Percentiles rank a stretch among this genome's conserved stretches.
Evolutionary conservation across 768 basidiomycete genomes (phyloP).

Genomic region (Lactarius evosmus): DNA sequence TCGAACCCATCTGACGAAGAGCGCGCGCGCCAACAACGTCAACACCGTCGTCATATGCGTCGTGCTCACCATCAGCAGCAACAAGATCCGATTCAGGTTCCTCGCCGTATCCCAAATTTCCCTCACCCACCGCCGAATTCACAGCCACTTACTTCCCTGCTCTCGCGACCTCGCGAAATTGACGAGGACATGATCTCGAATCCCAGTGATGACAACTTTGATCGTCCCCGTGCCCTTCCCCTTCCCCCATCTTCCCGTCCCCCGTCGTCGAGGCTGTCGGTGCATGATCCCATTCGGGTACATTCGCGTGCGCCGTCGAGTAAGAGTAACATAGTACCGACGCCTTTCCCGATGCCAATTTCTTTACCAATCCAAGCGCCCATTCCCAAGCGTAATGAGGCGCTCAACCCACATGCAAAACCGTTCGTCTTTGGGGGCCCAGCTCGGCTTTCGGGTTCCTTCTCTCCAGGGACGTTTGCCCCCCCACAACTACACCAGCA

Average conservation of each 20-base stretch:
- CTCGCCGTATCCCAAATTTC: constrained; percentile 74
- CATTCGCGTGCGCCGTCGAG: constrained; percentile 50
- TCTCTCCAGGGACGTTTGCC: constrained; percentile 33
- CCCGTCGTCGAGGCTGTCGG: constrained; percentile 57
- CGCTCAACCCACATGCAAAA: constrained; percentile 77
- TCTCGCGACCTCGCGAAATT: constrained; percentile 34
- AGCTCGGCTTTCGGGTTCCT: constrained; percentile 37
- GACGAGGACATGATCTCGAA: constrained; percentile 78
- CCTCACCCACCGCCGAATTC: constrained; percentile 63
- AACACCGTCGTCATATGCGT: constrained; percentile 58
- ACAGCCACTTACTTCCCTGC: constrained; percentile 39
- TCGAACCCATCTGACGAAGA: constrained; percentile 92
- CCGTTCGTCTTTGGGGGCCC: constrained; percentile 73
- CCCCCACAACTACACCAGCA: constrained; percentile 31
- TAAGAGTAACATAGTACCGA: constrained; percentile 24
- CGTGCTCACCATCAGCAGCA: constrained; percentile 44
- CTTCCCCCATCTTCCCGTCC: constrained; percentile 25
- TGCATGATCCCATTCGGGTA: constrained; percentile 57
- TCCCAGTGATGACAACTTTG: constrained; percentile 71
- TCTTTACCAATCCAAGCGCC: constrained; percentile 23
- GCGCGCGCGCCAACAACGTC: constrained; percentile 63
- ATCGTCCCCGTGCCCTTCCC: constrained; percentile 12
- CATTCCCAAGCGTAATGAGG: constrained; percentile 29
- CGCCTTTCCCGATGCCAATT: constrained; percentile 23
- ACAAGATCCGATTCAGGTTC: constrained; percentile 45